These are phyloP conservation scores for Gymnopilus junonius DNA, from an alignment of 768 basidiomycete genomes.

Conservation along the genomic window DNA sequence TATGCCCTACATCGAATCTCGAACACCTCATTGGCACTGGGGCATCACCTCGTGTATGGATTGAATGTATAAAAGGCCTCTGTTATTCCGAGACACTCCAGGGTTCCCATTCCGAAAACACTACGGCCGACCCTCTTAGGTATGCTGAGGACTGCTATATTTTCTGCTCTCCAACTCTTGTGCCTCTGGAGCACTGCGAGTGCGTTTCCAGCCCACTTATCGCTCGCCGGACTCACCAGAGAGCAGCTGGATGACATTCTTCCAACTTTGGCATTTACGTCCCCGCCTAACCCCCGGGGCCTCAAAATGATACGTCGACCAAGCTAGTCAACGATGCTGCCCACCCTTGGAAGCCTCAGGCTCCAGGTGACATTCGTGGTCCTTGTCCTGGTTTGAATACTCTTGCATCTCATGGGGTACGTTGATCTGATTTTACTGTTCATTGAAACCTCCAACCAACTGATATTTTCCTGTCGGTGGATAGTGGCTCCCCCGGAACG, in stretches of 20 bases:
- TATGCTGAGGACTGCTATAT: slow-evolving; percentile 2
- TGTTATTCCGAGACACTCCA: neutral
- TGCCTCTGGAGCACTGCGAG: neutral
- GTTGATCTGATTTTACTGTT: neutral
- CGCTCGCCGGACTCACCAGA: slow-evolving; percentile 17
- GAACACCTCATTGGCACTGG: neutral
- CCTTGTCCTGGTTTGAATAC: slow-evolving; percentile 30
- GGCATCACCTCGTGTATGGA: neutral
- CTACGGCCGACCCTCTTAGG: neutral
- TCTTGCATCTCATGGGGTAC: slow-evolving; percentile 29
- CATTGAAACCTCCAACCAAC: neutral
- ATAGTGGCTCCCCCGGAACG: slow-evolving; percentile 21
- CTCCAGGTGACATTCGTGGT: slow-evolving; percentile 24
- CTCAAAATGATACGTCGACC: slow-evolving; percentile 22
- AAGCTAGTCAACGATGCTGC: slow-evolving; percentile 29
- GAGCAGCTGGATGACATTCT: slow-evolving; percentile 16
- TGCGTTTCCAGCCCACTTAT: slow-evolving; percentile 16
- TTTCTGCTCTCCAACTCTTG: slow-evolving; percentile 2
- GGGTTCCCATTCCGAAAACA: neutral
- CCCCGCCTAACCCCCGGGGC: slow-evolving; percentile 21
- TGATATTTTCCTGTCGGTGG: slow-evolving; percentile 2
- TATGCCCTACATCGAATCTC: neutral
- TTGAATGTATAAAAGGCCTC: slow-evolving; percentile 10
- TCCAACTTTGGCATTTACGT: slow-evolving; percentile 11
- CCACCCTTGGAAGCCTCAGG: slow-evolving; percentile 26